A percentile compares a stretch with the other conserved stretches of the same genome.
phyloP scores from a whole-genome alignment of 2,329 filamentous ascomycete genomes.

The Arthrobotrys sinensis region DNA sequence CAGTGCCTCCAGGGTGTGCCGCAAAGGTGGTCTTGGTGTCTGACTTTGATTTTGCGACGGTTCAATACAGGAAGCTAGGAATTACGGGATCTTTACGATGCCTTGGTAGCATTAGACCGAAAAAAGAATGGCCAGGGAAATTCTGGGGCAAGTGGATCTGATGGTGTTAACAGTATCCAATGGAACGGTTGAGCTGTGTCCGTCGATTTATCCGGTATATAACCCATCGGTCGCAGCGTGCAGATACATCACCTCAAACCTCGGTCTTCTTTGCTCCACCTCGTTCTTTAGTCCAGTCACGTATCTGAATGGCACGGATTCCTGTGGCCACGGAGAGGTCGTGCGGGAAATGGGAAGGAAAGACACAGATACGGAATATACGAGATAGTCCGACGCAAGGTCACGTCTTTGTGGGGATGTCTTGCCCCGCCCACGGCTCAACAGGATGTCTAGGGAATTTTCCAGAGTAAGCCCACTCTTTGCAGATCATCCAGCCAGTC shows the following conservation, averaged over 20 bases:
- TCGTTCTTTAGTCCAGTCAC: slow-evolving; percentile 16
- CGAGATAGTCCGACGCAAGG: slow-evolving; percentile 50
- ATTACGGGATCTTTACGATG: slow-evolving; percentile 55
- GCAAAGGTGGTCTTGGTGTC: slow-evolving; percentile 58
- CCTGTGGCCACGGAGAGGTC: slow-evolving; percentile 10
- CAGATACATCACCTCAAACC: slow-evolving; percentile 27
- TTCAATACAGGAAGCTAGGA: slow-evolving; percentile 58
- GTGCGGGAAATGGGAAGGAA: slow-evolving; percentile 43
- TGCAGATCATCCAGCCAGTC: slow-evolving; percentile 51
- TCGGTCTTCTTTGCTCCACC: slow-evolving; percentile 10
- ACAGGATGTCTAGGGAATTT: slow-evolving; percentile 40
- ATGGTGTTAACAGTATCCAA: slow-evolving; percentile 43
- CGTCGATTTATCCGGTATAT: slow-evolving; percentile 54
- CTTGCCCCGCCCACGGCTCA: slow-evolving; percentile 37
- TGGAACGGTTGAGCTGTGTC: slow-evolving; percentile 28
- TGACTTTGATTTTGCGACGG: slow-evolving; percentile 59
- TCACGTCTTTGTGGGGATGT: slow-evolving; percentile 34
- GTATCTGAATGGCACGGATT: slow-evolving; percentile 43
- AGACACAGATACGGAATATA: slow-evolving; percentile 45
- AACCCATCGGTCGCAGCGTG: slow-evolving; percentile 47
- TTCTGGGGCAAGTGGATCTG: slow-evolving; percentile 54
- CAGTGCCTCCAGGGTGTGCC: slow-evolving; percentile 47
- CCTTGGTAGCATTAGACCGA: slow-evolving; percentile 41
- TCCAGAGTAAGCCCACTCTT: slow-evolving; percentile 36
- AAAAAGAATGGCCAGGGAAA: slow-evolving; percentile 45